These are phyloP conservation scores for Cystobasidium sp. DNA, from an alignment of 1,284 basidiomycete species.

Conservation along the genomic window DNA sequence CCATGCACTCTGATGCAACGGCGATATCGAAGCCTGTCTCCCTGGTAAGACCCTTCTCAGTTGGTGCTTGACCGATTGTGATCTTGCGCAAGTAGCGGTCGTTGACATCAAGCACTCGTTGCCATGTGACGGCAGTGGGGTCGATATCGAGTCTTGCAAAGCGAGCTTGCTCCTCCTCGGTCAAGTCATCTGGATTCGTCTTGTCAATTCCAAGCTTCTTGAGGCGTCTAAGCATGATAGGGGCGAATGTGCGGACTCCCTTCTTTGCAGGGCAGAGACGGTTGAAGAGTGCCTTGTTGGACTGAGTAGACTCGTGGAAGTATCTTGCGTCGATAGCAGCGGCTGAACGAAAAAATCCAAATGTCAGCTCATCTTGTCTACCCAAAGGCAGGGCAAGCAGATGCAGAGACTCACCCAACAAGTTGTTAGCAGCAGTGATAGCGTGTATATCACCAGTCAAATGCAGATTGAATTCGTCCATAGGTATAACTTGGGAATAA, in stretches of 20 bases:
- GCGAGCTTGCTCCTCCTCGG: constrained; percentile 84
- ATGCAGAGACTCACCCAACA: constrained; percentile 78
- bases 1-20: constrained; percentile 98
- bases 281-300: constrained; percentile 91
- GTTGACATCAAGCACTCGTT: constrained; percentile 95
- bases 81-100: constrained; percentile 96
- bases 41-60: constrained; percentile 87
- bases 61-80: constrained; percentile 84
- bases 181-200: constrained; percentile 88
- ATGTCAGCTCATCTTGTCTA: no score
- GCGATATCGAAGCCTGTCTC: constrained; percentile 95
- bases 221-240: constrained; percentile 93
- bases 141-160: constrained; percentile 95
- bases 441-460: constrained; percentile 98
- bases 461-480: constrained; percentile 80
- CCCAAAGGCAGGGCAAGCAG: no score
- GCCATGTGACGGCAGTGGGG: constrained; percentile 92
- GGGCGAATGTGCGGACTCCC: constrained; percentile 91
- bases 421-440: constrained; percentile 95
- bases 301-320: constrained; percentile 96
- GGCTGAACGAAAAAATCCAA: no score
- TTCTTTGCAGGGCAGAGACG: constrained; percentile 92
- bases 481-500: constrained; percentile 90
- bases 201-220: constrained; percentile 95
- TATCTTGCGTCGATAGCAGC: constrained; percentile 96